Base-by-base conservation (phyloP, 495 filamentous ascomycete genomes). In the Neurospora sp. region DNA sequence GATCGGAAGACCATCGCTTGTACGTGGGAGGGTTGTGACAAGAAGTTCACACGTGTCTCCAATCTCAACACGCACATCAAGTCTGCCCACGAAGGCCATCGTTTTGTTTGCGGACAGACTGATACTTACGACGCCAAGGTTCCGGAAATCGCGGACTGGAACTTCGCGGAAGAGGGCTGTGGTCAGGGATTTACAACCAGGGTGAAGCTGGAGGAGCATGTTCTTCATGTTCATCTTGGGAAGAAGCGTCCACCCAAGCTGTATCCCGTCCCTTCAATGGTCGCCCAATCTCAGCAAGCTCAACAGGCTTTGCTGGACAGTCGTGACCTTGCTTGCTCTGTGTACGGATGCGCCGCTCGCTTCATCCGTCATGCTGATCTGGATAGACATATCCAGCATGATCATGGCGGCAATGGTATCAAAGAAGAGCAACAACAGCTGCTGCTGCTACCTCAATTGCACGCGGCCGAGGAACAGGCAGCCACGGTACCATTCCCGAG, bases 41-140 rank as follows among this genome's bases (percentile, higher is more conserved):
- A 90, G 72, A 87, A 83, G 71, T 97, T 97, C 81, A 92, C 92
- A 9, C 89, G 91, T 77, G 88, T 87, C 73, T 90, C 90, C 1
- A 97, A 97, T 77, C 85, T 97, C 27, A 91, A 89, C 39, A 88
- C 89, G 0, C 96, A 99, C 77, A 84, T 93, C 71, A 88, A 89
- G 31, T 89, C 88, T 5, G 89, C 91, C 1, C 96, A 99, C 76
- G 84, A 91, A 72, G 89, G 89, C 37, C 81, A 85, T 59, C 86
- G 87, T 2, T 96, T 91, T 74, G 84, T 91, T n/a, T 97, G 94
- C 76, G 92, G 91, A 1, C 82, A 88, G 44, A 85, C 87, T 14
- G 88, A 93, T 76, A 80, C 78, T 7, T 82, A 92, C 1, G 86
- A 82, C 31, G 85, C 86, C 10, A 86, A 85, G n/a, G 14, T 37